A percentile compares a stretch with the other conserved stretches of the same genome.
phyloP scores from a whole-genome alignment of 148 eudicot species.

The Heliamphora exappendiculata region DNA sequence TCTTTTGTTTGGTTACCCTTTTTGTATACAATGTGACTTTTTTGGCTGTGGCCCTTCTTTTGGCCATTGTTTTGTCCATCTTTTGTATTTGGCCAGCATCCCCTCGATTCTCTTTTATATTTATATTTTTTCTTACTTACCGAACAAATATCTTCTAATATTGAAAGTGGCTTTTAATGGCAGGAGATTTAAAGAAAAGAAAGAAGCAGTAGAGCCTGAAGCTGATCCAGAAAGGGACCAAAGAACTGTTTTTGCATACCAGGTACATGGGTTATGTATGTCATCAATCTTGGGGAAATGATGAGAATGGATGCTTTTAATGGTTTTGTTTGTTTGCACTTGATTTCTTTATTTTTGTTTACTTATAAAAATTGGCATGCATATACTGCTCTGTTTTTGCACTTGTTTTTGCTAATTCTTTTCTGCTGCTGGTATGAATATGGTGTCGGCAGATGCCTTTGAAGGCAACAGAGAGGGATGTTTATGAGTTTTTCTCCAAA shows the following conservation, averaged over 20 bases:
- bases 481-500: constrained; percentile 84
- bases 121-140: too few species aligned
- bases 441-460: constrained; percentile 71
- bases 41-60: too few species aligned
- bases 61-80: too few species aligned
- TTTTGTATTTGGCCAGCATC: too few species aligned
- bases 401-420: constrained; percentile 6
- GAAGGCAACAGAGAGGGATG: constrained; percentile 85
- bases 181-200: constrained; percentile 89
- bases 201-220: constrained; percentile 85
- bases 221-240: constrained; percentile 99
- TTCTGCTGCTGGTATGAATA: constrained; percentile 4
- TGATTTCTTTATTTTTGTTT: background rate
- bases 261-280: constrained; percentile 33
- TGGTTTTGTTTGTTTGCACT: background rate
- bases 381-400: background rate
- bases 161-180: constrained; percentile 26
- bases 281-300: background rate
- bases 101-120: too few species aligned
- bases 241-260: constrained; percentile 97
- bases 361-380: background rate
- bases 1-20: too few species aligned
- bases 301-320: background rate
- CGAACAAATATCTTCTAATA: constrained; percentile 15
- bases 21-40: too few species aligned